These are phyloP conservation scores for Pythium rishiriense DNA, from an alignment of 352 stramenopile species.

Conservation along the genomic window DNA sequence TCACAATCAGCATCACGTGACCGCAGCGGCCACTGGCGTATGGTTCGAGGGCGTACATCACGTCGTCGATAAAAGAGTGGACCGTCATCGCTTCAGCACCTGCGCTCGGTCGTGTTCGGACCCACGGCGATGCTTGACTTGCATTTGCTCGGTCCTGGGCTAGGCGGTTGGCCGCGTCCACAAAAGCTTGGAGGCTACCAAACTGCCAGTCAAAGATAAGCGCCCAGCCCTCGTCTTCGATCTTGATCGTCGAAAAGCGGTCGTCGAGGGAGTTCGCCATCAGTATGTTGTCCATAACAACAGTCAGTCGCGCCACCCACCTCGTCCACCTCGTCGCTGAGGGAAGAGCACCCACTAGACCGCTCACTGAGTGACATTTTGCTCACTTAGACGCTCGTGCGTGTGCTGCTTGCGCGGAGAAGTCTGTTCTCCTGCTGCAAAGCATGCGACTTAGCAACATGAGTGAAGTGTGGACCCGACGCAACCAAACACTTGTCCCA, in stretches of 20 bases:
- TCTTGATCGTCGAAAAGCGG: not conserved
- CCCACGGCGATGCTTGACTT: constrained; percentile 7
- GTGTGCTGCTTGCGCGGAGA: too few species aligned
- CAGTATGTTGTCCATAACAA: too few species aligned
- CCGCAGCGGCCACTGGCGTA: constrained; percentile 20
- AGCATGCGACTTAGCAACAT: too few species aligned
- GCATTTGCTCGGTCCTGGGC: not conserved
- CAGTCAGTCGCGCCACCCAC: too few species aligned
- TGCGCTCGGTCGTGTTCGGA: constrained; percentile 8
- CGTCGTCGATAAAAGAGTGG: constrained; percentile 16
- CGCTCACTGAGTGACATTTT: too few species aligned
- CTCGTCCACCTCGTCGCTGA: too few species aligned
- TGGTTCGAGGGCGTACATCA: constrained; percentile 15
- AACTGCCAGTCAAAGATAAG: constrained; percentile 14
- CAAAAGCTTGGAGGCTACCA: not conserved
- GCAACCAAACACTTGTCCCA: too few species aligned
- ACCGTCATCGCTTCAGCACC: constrained; percentile 19
- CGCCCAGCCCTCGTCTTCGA: not conserved
- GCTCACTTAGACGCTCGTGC: too few species aligned
- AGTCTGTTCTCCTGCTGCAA: too few species aligned
- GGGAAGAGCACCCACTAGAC: too few species aligned
- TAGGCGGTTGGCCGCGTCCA: constrained; percentile 17
- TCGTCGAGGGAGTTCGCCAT: not conserved
- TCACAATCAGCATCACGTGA: constrained; percentile 5
- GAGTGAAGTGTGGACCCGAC: too few species aligned